These are phyloP conservation scores for Paraphoma sp. DNA, from an alignment of 2,329 filamentous ascomycete species.

Conservation along the genomic window DNA sequence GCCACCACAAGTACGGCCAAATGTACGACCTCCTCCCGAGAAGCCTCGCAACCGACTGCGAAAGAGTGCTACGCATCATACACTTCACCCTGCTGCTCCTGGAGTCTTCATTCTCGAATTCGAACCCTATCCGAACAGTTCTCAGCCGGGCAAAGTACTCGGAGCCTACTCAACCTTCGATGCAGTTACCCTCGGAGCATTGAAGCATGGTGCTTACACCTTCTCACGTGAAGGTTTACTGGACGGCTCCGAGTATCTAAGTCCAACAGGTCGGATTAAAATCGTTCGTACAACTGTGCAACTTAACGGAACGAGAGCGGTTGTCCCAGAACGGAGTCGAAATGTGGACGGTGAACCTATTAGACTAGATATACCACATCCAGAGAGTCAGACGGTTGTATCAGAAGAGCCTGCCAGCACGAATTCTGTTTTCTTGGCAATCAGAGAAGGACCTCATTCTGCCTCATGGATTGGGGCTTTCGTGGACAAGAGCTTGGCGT, in stretches of 20 bases:
- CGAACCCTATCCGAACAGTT: conserved; percentile 30
- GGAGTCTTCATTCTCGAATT: conserved; percentile 23
- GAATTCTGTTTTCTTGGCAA: conserved; percentile 22
- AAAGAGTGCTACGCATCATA: conserved; percentile 3
- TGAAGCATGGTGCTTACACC: conserved; percentile 28
- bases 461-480: conserved; percentile 27
- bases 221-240: conserved; percentile 31
- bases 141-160: conserved; percentile 22
- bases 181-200: conserved; percentile 23
- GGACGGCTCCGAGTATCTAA: conserved; percentile 30
- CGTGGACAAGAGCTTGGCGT: conserved; percentile 22
- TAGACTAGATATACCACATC: conserved; percentile 32
- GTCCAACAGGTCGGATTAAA: conserved; percentile 28
- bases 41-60: conserved; percentile 19
- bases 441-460: conserved; percentile 17
- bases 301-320: conserved; percentile 14
- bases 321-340: conserved; percentile 9
- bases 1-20: conserved; percentile 13
- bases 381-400: conserved; percentile 4
- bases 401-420: not conserved
- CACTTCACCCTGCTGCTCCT: not conserved
- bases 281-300: conserved; percentile 22
- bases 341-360: conserved; percentile 9
- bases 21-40: not conserved
- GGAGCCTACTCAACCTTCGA: conserved; percentile 30